Evolutionary conservation across 768 basidiomycete species (phyloP), one percentile per base, ranked within the genome.

Genomic region (Mycena epipterygia): DNA sequence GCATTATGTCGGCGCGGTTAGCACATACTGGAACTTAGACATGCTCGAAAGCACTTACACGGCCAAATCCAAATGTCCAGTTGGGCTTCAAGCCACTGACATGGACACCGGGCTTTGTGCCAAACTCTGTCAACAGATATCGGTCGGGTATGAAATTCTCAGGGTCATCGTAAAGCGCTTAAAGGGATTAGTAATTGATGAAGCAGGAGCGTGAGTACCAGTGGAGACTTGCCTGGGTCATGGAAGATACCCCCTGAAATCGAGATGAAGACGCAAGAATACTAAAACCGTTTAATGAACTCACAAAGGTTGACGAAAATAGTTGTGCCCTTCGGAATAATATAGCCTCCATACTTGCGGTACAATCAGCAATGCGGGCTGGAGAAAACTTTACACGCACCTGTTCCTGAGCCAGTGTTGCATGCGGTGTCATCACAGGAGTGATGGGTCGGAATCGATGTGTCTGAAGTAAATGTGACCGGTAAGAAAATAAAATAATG

Each of bases 251-350:
- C 64, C 69, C 69, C 64, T 64, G 35, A 14, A 51, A 35, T 5
- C 3, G 21, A 7, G 21, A 37, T 53, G 17, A 29, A 27, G 9
- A 19, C 2, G 11, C 11, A 7, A 25, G 19, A n/a, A 11, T 13
- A 9, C 11, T 19, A 16, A 9, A 16, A 55, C 35, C 0, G 2
- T 52, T 53, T n/a, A 0, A 41, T 32, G 25, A 25, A 55, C 69
- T 53, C 35, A 70, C 69, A 70, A 13, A 7, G 11, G 51, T 70
- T 70, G 41, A 70, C 59, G 32, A 70, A 70, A 11, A 70, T 66
- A 2, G 64, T 65, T 32, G 61, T 12, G 4, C 69, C 69, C 12
- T 55, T 42, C 0, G 69, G 69, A 49, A 70, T 70, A 11, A 56
- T 9, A 19, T 55, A 70, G n/a, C 64, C 52, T 2, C 49, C 46